phyloP scores from a whole-genome alignment of 2,329 filamentous ascomycete genomes.

The Fusarium secorum region DNA sequence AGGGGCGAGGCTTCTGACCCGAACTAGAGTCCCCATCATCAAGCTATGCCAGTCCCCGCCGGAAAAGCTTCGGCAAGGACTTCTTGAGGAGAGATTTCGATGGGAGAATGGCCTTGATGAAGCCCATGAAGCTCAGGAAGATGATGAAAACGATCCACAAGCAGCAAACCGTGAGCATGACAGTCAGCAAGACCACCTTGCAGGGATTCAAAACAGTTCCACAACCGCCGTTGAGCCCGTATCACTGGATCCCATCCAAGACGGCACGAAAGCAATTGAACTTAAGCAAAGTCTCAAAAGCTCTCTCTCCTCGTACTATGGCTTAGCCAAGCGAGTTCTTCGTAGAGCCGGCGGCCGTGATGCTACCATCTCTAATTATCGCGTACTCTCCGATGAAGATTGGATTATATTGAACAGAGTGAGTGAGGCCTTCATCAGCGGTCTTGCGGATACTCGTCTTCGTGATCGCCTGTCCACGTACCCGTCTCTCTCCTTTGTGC shows the following conservation, averaged over 20 bases:
- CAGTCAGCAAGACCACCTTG: slow-evolving; percentile 32
- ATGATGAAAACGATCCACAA: slow-evolving; percentile 47
- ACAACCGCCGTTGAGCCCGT: slow-evolving; percentile 30
- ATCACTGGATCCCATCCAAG: slow-evolving; percentile 23
- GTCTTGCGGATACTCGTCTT: slow-evolving; percentile 58
- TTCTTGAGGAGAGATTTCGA: slow-evolving; percentile 71
- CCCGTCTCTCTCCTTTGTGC: slow-evolving; percentile 55
- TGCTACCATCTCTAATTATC: slow-evolving; percentile 56
- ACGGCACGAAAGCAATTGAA: slow-evolving; percentile 36
- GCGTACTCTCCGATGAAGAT: slow-evolving; percentile 54
- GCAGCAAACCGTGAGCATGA: slow-evolving; percentile 33
- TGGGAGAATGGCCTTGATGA: slow-evolving; percentile 70
- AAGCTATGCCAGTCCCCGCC: slow-evolving; percentile 81
- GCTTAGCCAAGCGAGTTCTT: slow-evolving; percentile 58
- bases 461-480: slow-evolving; percentile 55
- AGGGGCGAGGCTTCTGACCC: slow-evolving; percentile 78
- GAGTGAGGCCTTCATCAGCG: slow-evolving; percentile 61
- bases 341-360: slow-evolving; percentile 60
- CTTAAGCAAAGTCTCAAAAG: slow-evolving; percentile 55
- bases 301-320: slow-evolving; percentile 57
- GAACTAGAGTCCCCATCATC: slow-evolving; percentile 85
- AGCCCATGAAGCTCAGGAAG: slow-evolving; percentile 46
- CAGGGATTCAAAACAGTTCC: slow-evolving; percentile 1
- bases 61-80: slow-evolving; percentile 63
- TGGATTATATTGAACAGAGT: slow-evolving; percentile 60